phyloP scores from a whole-genome alignment of 345 rosid genomes.

The Angophora floribunda region DNA sequence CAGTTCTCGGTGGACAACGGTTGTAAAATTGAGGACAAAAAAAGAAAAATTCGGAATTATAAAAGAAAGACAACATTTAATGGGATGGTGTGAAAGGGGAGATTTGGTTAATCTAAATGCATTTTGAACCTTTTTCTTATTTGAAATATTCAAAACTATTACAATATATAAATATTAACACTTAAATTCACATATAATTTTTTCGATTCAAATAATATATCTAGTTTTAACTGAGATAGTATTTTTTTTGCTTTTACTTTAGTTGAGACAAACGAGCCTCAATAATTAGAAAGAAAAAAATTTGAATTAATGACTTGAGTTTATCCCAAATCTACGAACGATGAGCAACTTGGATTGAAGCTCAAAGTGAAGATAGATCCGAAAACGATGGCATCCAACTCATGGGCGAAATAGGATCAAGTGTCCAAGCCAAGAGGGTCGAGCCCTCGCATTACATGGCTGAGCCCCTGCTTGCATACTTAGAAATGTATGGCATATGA shows the following conservation, averaged over 20 bases:
- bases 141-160: neutral
- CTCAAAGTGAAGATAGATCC: neutral
- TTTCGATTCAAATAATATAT: neutral
- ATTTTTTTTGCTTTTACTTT: neutral
- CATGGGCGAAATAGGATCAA: fast-evolving
- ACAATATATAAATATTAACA: fast-evolving
- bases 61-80: no score
- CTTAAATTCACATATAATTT: neutral
- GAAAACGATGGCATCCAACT: neutral
- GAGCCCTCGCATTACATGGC: fast-evolving
- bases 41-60: neutral
- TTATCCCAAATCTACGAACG: neutral
- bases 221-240: fast-evolving
- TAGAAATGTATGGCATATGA: neutral
- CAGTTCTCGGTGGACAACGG: slow-evolving; percentile 19
- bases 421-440: neutral
- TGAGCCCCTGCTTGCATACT: fast-evolving
- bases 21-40: neutral
- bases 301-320: neutral
- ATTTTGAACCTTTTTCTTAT: neutral
- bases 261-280: no score
- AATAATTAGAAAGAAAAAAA: neutral
- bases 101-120: neutral
- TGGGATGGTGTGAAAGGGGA: neutral
- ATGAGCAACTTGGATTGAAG: neutral